Evolutionary conservation across 2,329 filamentous ascomycete genomes (phyloP), one percentile per base, ranked within the genome.

Genomic region (Beauveria bassiana): DNA sequence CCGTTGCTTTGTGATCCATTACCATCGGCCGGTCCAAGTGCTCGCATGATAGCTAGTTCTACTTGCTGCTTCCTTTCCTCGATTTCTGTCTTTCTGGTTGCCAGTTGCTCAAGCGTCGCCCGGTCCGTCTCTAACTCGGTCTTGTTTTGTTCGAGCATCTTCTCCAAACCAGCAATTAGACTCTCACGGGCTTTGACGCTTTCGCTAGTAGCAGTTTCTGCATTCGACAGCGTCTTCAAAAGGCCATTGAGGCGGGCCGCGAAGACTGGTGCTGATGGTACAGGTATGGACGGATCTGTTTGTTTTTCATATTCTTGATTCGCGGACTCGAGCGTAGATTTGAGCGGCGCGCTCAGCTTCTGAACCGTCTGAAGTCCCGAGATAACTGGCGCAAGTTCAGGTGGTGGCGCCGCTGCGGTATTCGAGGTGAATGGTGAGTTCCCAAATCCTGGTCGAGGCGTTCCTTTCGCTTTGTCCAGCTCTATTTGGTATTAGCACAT

Each of bases 21-120:
- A 22, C 78, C 76, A 62, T 83, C 80, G 9, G 86, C 82, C 1
- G 84, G 82, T 16, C 86, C 85, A 24, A 96, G 81, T 9, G 90
- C 91, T 57, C 89, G 86, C 83, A 99, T 91, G 67, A 99, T 98
- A 54, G 86, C 88, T 66, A 93, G 86, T 73, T 99, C 95, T 8
- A 99, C 92, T 53, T 95, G 89, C 58, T 87, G 86, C 74, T 96
- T 96, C 75, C 91, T 93, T 20, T 81, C 78, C 68, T 97, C 93
- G 18, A 92, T 90, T 61, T 86, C 85, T 2, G 78, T 75, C 67
- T 89, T 91, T 61, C 88, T 86, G n/a, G 78, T 79, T 3, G 79
- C 76, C 22, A 98, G 75, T 18, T 89, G 82, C 7, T 80, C 72
- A n/a, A 86, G 78, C 42, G 88, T 81, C 5, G 79, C 75, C 68